Evolutionary conservation across 1,284 basidiomycete genomes (phyloP).

Genomic region (Ustilago sp.): DNA sequence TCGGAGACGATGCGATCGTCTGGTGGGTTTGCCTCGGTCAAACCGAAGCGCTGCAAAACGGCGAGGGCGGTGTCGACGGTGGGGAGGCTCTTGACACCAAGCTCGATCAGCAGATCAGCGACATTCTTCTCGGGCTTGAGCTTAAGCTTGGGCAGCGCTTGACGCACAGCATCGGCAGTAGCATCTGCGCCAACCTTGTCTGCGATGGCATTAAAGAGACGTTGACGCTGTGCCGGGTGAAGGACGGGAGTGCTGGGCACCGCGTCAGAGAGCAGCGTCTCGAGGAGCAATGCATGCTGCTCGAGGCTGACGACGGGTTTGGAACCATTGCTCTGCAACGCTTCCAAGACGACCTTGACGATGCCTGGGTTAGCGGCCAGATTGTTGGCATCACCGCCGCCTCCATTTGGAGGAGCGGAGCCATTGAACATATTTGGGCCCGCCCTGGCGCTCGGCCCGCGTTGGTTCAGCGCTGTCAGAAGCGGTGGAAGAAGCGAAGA

Average conservation of each 20-base stretch:
- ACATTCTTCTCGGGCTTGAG: constrained; percentile 50
- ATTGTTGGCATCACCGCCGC: constrained; percentile 39
- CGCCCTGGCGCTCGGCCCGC: constrained; percentile 48
- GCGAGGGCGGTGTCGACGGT: constrained; percentile 52
- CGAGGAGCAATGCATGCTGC: constrained; percentile 81
- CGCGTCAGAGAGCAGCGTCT: constrained; percentile 57
- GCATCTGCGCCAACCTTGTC: constrained; percentile 64
- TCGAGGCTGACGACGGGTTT: constrained; percentile 79
- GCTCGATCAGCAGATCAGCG: constrained; percentile 57
- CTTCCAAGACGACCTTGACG: constrained; percentile 78
- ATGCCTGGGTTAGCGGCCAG: constrained; percentile 47
- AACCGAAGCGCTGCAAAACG: constrained; percentile 55
- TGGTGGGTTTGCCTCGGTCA: constrained; percentile 47
- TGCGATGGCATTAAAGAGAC: constrained; percentile 61
- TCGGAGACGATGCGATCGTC: constrained; percentile 57
- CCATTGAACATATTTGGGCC: constrained; percentile 47
- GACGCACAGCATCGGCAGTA: constrained; percentile 59
- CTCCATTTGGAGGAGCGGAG: constrained; percentile 50
- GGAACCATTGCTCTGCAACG: constrained; percentile 74
- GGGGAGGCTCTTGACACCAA: constrained; percentile 54
- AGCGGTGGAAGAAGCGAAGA: constrained; percentile 72
- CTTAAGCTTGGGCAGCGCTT: constrained; percentile 64
- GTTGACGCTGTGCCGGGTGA: constrained; percentile 56
- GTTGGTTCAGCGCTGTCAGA: constrained; percentile 34
- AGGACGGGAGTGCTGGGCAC: constrained; percentile 50